phyloP scores from a whole-genome alignment of 768 basidiomycete genomes.

The Termitomyces eurrhizus region DNA sequence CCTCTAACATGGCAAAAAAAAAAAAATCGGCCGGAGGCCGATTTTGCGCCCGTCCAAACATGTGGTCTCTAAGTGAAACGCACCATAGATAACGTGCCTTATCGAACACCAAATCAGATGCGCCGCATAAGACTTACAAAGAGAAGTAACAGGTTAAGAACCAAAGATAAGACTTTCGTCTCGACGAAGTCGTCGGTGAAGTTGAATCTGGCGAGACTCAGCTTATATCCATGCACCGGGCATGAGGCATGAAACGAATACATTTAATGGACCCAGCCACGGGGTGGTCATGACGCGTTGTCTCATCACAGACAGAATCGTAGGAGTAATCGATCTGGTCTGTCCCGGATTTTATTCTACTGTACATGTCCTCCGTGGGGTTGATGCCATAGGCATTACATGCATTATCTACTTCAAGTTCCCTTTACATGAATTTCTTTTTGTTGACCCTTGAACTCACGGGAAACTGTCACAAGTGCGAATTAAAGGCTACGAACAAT shows the following conservation, averaged over 20 bases:
- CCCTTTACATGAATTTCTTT: too few relatives aligned
- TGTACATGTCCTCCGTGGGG: too few relatives aligned
- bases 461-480: neutral
- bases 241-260: slow-evolving; percentile 1
- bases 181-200: neutral
- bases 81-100: neutral
- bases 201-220: neutral
- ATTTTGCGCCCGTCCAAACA: too few relatives aligned
- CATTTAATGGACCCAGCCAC: neutral
- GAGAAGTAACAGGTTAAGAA: neutral
- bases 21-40: too few relatives aligned
- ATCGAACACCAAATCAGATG: neutral
- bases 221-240: neutral
- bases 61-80: too few relatives aligned
- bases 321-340: neutral
- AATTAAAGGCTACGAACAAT: neutral
- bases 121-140: neutral
- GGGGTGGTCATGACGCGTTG: neutral
- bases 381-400: neutral
- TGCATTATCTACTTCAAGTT: too few relatives aligned
- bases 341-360: too few relatives aligned
- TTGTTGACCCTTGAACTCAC: neutral
- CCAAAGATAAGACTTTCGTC: neutral
- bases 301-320: neutral
- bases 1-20: too few relatives aligned